phyloP scores from a whole-genome alignment of 345 rosid species.

The Pistacia vera region DNA sequence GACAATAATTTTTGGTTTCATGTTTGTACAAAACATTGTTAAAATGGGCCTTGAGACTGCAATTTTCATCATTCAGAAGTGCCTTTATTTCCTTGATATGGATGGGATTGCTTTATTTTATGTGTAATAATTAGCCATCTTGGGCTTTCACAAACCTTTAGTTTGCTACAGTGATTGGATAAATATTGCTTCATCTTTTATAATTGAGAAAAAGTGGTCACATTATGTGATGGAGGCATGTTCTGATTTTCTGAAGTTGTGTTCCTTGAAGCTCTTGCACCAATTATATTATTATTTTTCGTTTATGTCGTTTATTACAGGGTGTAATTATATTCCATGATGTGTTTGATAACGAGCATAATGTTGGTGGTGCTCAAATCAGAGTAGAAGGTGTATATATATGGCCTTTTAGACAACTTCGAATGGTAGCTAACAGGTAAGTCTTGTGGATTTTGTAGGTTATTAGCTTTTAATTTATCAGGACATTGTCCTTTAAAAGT shows the following conservation, averaged over 20 bases:
- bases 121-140: not conserved
- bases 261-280: not conserved
- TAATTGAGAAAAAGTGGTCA: not conserved
- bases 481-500: not conserved
- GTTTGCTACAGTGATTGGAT: not conserved
- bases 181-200: not conserved
- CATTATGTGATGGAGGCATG: not conserved
- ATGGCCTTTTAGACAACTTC: slow-evolving; percentile 99
- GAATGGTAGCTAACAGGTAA: slow-evolving; percentile 94
- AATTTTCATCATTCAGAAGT: not conserved
- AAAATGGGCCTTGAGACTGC: not conserved
- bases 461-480: not conserved
- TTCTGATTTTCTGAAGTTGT: not conserved
- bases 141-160: not conserved
- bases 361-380: slow-evolving; percentile 93
- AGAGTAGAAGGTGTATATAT: slow-evolving; percentile 98
- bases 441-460: slow-evolving; percentile 6
- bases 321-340: slow-evolving; percentile 96
- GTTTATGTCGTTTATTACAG: slow-evolving; percentile 43
- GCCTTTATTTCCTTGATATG: not conserved
- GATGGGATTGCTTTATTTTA: not conserved
- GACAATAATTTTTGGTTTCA: not conserved
- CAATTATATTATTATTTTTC: slow-evolving; percentile 8
- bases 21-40: not conserved
- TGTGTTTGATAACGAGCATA: slow-evolving; percentile 83